A percentile compares a stretch with the other conserved stretches of the same genome.
phyloP scores from a whole-genome alignment of 2,329 filamentous ascomycete genomes.

The Diaporthe vexans region DNA sequence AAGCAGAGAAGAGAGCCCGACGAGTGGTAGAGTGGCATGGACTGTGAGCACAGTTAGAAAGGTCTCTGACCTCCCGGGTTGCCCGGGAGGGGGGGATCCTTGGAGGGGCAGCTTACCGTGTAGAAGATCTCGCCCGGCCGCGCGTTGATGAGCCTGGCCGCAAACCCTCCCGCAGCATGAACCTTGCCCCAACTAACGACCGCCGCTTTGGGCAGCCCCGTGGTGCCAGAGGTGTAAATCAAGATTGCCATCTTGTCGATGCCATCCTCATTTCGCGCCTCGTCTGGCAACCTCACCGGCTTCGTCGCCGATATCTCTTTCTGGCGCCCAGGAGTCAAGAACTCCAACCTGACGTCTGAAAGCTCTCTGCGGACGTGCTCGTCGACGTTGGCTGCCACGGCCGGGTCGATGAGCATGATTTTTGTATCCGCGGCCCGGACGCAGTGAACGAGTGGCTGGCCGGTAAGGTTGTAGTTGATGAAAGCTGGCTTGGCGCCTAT shows the following conservation, averaged over 20 bases:
- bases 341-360: constrained; percentile 67
- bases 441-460: constrained; percentile 80
- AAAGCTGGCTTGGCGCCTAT: constrained; percentile 87
- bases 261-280: constrained; percentile 64
- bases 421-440: constrained; percentile 76
- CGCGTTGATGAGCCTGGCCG: constrained; percentile 69
- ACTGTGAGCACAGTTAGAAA: constrained; percentile 57
- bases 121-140: constrained; percentile 78
- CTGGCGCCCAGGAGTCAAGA: constrained; percentile 72
- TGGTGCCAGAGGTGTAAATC: constrained; percentile 90
- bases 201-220: constrained; percentile 85
- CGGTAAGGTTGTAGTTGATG: constrained; percentile 87
- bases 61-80: too few species aligned
- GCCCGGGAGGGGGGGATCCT: not conserved
- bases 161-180: constrained; percentile 66
- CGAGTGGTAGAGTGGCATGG: constrained; percentile 92
- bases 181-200: constrained; percentile 81
- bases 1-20: constrained; percentile 82
- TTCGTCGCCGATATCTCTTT: constrained; percentile 65
- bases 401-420: constrained; percentile 78
- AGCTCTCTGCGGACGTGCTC: constrained; percentile 69
- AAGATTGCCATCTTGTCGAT: constrained; percentile 75
- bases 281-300: constrained; percentile 70
- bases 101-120: constrained; percentile 66
- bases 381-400: constrained; percentile 67